These are phyloP conservation scores for Jimgerdemannia flammicorona DNA, from an alignment of 192 early-diverging fungal genomes.

Conservation along the genomic window DNA sequence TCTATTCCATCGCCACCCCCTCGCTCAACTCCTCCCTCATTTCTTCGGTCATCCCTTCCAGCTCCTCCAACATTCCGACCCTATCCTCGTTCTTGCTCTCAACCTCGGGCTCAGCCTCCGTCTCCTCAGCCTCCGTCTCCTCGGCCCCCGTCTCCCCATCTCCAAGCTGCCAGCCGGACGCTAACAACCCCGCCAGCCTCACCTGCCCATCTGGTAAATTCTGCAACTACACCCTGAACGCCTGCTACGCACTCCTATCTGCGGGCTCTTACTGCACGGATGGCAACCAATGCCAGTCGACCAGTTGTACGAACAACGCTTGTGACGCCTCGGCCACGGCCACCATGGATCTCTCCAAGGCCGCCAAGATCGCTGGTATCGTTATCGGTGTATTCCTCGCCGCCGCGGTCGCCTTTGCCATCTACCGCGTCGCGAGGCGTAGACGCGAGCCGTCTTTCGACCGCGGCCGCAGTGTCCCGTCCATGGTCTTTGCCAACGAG, in stretches of 20 bases:
- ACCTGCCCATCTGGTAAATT: not conserved
- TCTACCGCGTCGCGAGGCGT: not conserved
- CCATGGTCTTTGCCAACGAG: slow-evolving; percentile 14
- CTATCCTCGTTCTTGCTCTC: not conserved
- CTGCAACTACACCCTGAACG: not conserved
- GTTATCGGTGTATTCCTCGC: not conserved
- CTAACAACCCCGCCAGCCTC: not conserved
- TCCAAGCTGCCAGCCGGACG: not conserved
- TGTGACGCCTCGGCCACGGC: not conserved
- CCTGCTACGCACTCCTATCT: not conserved
- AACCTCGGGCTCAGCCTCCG: not conserved
- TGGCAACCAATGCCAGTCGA: not conserved
- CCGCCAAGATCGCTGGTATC: not conserved
- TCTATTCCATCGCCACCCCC: not conserved
- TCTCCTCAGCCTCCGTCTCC: not conserved
- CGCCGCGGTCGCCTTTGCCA: not conserved
- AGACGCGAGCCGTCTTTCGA: slow-evolving; percentile 11
- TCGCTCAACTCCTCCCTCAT: not conserved
- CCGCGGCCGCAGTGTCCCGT: slow-evolving; percentile 20
- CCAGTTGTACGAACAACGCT: not conserved
- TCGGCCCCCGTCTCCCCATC: not conserved
- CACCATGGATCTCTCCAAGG: not conserved
- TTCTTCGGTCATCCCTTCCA: not conserved
- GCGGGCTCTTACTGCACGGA: not conserved
- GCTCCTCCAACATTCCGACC: not conserved